Evolutionary conservation across 176 grass and related monocot genomes (phyloP), one percentile per base, ranked within the genome.

Genomic region (Oropetium thomaeum): DNA sequence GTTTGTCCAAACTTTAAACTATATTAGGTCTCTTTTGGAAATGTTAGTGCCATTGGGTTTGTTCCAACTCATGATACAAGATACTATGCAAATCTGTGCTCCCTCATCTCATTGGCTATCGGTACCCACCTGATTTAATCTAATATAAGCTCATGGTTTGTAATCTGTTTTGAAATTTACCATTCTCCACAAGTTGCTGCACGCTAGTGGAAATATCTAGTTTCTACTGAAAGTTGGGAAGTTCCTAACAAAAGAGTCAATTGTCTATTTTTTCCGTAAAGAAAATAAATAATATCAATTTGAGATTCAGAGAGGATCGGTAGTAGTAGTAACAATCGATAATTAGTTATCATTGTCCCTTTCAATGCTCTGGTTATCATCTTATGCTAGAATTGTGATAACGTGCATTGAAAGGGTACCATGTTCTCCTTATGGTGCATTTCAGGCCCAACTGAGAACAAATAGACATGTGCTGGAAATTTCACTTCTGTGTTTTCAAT

Each of bases 21-120:
- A 26, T 25, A 54, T 7, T 58, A 14, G 29, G 22, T 38, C 37
- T 71, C 31, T 29, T 62, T 8, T 37, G 11, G 8, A 63, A 40
- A 54, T 73, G 23, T 71, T 8, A 34, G 48, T 69, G 64, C 25
- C 3, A 42, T 79, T 69, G 23, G 7, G 68, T 68, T 31, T 53
- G n/a, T 40, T 57, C 23, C 8, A 78, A 53, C 45, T 40, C 28
- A 52, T 40, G 54, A 29, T 59, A 29, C 26, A 40, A 17, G 15
- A 30, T 14, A 16, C 1, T 42, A 1, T 19, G 34, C 39, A 59
- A 69, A 43, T 68, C 0, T 43, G 16, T 30, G 63, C 15, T 45
- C 17, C 58, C 58, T 44, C 35, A 35, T 26, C 6, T 4, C 33
- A 26, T 42, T 58, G 27, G n/a, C n/a, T 41, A 9, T 4, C 53